Percentiles rank a stretch among this genome's conserved stretches.
Evolutionary conservation across 2,329 filamentous ascomycete species (phyloP).

Genomic region (Phyllosticta citrichinensis): DNA sequence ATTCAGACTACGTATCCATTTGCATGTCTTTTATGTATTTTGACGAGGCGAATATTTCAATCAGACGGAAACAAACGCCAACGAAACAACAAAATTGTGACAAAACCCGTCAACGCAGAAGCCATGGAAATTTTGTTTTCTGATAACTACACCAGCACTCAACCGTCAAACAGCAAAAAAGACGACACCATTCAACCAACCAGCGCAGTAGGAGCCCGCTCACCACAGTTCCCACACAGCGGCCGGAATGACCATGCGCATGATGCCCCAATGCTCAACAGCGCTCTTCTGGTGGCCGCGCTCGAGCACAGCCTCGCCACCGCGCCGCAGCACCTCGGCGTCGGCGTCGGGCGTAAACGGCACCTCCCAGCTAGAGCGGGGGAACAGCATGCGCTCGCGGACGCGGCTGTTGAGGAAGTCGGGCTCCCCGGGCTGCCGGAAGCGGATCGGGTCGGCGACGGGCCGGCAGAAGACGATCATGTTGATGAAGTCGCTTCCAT

Average conservation of each 20-base stretch:
- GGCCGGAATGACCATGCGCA: slow-evolving; percentile 71
- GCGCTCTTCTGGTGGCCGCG: slow-evolving; percentile 68
- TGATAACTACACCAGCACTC: too few species aligned
- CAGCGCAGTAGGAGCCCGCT: slow-evolving; percentile 13
- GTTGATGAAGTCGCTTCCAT: slow-evolving; percentile 72
- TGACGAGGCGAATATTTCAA: too few species aligned
- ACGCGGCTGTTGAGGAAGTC: slow-evolving; percentile 68
- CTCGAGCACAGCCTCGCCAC: slow-evolving; percentile 56
- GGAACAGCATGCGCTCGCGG: slow-evolving; percentile 59
- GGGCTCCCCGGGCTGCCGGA: slow-evolving; percentile 51
- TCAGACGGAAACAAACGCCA: too few species aligned
- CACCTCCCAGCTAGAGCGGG: slow-evolving; percentile 58
- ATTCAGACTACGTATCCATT: too few species aligned
- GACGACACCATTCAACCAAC: too few species aligned
- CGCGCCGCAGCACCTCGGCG: slow-evolving; percentile 48
- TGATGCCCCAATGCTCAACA: slow-evolving; percentile 80
- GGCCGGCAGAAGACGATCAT: slow-evolving; percentile 93
- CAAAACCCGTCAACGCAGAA: too few species aligned
- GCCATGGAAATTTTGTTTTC: not conserved
- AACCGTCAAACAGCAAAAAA: too few species aligned
- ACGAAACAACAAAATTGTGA: too few species aligned
- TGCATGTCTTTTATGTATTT: too few species aligned
- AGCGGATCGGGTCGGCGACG: slow-evolving; percentile 43
- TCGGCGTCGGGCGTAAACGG: slow-evolving; percentile 26
- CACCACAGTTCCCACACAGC: slow-evolving; percentile 84